Base-by-base conservation (phyloP, 2,329 filamentous ascomycete species). In the Torrubiellomyces zombiae region DNA sequence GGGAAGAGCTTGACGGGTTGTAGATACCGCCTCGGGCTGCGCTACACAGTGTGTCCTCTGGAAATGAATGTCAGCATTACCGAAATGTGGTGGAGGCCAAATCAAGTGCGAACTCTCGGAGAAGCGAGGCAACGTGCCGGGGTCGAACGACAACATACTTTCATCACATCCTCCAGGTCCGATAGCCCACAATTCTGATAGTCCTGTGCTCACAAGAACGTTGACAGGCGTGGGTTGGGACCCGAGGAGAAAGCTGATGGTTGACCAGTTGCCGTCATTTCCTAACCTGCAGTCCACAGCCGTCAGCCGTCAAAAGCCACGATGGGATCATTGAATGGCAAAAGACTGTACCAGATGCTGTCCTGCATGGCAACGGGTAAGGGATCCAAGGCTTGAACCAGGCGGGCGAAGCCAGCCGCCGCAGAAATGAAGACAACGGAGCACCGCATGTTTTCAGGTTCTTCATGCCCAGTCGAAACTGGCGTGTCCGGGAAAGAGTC, bases 151-250 rank as follows among this genome's bases (percentile, higher is more conserved):
- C 18, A 15, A 52, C 56, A 38, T 56, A 63, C 62, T 53, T 20
- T 46, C 38, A 34, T 45, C 33, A 34, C 70, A 76, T 28, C 68
- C 72, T 30, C 59, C 55, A 2, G 60, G 52, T 26, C 71, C 59
- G 19, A 82, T 54, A 3, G 69, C 62, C 75, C 75, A 81, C 21
- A 75, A 70, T 45, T 81, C 75, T 18, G 77, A 78, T 20, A 73
- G 58, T 9, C 65, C 61, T 5, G 75, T 82, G 39, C 73, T 80
- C 25, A 74, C 58, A 9, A 58, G 40, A 16, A 58, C 45, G 34
- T 53, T 45, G 30, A 57, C 39, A 7, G 35, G 16, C 26, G 52
- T 42, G 6, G 38, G 38, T 7, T 46, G 36, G 12, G 51, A 47
- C 64, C 57, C 37, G 53, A 63, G 31, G 5, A 37, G 31, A 23